Conservation (phyloP, 2,329 filamentous ascomycete species). For the Penicillium sp. region DNA sequence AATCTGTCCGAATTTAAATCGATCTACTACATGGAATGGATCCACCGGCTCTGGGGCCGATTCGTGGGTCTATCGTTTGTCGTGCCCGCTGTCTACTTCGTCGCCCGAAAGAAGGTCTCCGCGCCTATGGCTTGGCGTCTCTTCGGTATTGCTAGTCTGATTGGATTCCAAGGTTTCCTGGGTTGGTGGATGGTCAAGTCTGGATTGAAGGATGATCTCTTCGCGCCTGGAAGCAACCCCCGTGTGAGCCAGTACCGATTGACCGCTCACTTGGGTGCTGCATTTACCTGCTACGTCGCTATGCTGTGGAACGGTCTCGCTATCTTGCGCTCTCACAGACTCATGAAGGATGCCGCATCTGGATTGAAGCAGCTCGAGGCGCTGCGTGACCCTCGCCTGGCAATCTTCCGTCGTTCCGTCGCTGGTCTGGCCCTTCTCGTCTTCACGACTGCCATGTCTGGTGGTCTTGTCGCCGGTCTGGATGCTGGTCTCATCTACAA, state of each 20-base stretch:
- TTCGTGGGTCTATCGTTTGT: constrained; percentile 89
- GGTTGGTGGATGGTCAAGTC: constrained; percentile 99
- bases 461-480: constrained; percentile 87
- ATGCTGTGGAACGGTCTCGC: constrained; percentile 90
- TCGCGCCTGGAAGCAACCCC: constrained; percentile 85
- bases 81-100: constrained; percentile 83
- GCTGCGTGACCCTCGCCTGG: constrained; percentile 67
- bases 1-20: constrained; percentile 91
- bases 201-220: constrained; percentile 91
- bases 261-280: constrained; percentile 82
- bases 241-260: constrained; percentile 93
- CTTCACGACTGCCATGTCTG: constrained; percentile 90
- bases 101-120: constrained; percentile 76
- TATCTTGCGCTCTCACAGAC: constrained; percentile 74
- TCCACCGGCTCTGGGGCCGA: constrained; percentile 90
- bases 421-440: constrained; percentile 71
- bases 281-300: constrained; percentile 88
- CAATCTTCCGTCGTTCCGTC: constrained; percentile 71
- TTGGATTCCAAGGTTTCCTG: constrained; percentile 91
- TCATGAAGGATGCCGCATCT: constrained; percentile 66
- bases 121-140: constrained; percentile 74
- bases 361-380: constrained; percentile 61
- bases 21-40: constrained; percentile 99
- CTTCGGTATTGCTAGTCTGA: constrained; percentile 79
- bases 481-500: constrained; percentile 98